Conservation (phyloP, 306 rosid species). For the Cicer bijugum region DNA sequence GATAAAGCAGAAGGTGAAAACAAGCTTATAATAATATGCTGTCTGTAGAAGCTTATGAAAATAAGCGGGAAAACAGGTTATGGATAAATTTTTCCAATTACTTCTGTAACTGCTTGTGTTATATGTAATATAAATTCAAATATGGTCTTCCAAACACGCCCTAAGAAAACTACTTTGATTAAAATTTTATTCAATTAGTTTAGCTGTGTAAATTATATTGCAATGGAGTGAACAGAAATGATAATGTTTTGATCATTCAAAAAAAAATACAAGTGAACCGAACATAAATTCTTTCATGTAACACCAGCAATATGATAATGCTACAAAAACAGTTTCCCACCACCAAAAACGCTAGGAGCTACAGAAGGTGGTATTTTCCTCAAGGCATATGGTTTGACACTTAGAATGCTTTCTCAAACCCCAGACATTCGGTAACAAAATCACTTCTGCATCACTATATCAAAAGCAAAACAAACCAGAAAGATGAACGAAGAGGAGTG, state of each 20-base stretch:
- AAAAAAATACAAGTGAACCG: slow-evolving; percentile 28
- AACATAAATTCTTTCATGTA: background rate
- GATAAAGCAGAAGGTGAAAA: background rate
- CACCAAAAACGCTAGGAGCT: background rate
- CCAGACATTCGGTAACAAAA: slow-evolving; percentile 28
- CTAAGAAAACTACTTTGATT: background rate
- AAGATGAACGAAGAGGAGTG: slow-evolving; percentile 36
- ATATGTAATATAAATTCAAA: background rate
- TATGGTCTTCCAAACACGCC: background rate
- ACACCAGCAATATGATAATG: slow-evolving; percentile 20
- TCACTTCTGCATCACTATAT: slow-evolving; percentile 21
- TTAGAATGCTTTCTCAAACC: slow-evolving; percentile 27
- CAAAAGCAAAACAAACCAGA: slow-evolving; percentile 16
- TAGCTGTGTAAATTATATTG: slow-evolving; percentile 16
- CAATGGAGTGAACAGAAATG: slow-evolving; percentile 18
- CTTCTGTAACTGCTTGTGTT: background rate
- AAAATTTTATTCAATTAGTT: background rate
- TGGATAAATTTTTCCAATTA: background rate
- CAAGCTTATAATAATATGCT: background rate
- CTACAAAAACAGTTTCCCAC: background rate
- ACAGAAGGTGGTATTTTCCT: slow-evolving; percentile 22
- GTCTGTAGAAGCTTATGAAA: background rate
- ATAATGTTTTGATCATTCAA: slow-evolving; percentile 23
- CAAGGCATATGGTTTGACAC: slow-evolving; percentile 20
- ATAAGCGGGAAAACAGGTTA: background rate